Evolutionary conservation across 192 early-diverging fungal species (phyloP), one percentile per base, ranked within the genome.

Genomic region (Entomortierella lignicola): DNA sequence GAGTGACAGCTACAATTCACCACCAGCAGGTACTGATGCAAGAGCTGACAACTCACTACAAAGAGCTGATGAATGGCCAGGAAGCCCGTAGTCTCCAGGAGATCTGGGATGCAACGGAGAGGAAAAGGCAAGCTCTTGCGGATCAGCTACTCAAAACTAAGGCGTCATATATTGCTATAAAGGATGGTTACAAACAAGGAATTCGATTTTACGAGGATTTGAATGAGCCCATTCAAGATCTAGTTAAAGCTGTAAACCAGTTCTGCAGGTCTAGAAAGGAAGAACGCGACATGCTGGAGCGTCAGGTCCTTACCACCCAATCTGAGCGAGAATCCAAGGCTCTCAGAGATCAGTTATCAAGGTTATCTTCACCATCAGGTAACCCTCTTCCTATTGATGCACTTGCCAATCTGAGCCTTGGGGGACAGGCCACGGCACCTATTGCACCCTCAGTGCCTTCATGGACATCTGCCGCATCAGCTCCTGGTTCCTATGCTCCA

Each of bases 11-110:
- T 3, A 92, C 92, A 41, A 80, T 94, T 42, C 86, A 93, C 51
- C 85, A 89, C 63, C 96, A 99, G 34, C 83, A 84, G 12, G 85
- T 87, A 51, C 72, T 96, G 29, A 83, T 98, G 66, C 87, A 89
- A 69, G 92, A 92, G 42, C 67, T 99, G 10, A 89, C 92, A 0
- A 80, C 85, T 21, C 92, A 93, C 67, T 97, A 93, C 71, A 89
- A 93, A 54, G 83, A 77, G 27, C 75, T 91, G 44, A 91, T 93
- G 86, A 92, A 94, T 69, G 84, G 91, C 18, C 87, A 91, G 11
- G 90, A 91, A 32, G 90, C 88, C 5, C 88, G 85, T 50, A 69
- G 85, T 17, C 85, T 94, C 32, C 91, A 91, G 66, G 84, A 85
- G 58, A 83, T 82, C 47, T 93, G 92, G 89, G 93, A 92, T 23